Conservation (phyloP, 2,329 filamentous ascomycete genomes). For the Aspergillus unguis region DNA sequence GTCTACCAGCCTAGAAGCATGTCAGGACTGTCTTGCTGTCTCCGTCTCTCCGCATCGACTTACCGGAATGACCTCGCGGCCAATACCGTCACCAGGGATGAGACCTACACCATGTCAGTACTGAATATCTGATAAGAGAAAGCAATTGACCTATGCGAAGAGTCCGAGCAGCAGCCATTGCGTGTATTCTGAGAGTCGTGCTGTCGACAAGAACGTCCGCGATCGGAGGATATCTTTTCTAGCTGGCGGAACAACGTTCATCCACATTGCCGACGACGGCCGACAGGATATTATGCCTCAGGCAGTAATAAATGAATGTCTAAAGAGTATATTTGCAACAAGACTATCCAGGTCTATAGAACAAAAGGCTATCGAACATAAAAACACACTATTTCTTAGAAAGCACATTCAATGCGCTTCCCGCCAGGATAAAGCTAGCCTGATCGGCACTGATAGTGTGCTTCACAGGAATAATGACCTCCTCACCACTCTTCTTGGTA, state of each 20-base stretch:
- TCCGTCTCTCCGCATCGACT: conserved; percentile 5
- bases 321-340: not conserved
- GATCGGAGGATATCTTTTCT: conserved; percentile 28
- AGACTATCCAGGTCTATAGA: not conserved
- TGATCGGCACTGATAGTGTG: conserved; percentile 89
- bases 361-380: not conserved
- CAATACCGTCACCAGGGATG: conserved; percentile 97
- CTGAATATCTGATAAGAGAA: conserved; percentile 2
- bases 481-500: conserved; percentile 52
- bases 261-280: conserved; percentile 4
- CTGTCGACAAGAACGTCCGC: conserved; percentile 19
- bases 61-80: conserved; percentile 92
- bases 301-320: too few species aligned
- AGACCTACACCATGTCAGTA: conserved; percentile 60
- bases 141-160: conserved; percentile 62
- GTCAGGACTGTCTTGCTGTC: conserved; percentile 12
- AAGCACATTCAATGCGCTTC: conserved; percentile 87
- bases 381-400: conserved; percentile 46
- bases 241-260: conserved; percentile 11
- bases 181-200: conserved; percentile 17
- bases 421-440: conserved; percentile 85
- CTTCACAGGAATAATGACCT: conserved; percentile 69
- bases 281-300: too few species aligned
- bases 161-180: conserved; percentile 55
- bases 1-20: conserved; percentile 63